Percentiles rank a stretch among this genome's conserved stretches.
Conservation (phyloP, 257 asterid genomes). For the Fraxinus anomala region DNA sequence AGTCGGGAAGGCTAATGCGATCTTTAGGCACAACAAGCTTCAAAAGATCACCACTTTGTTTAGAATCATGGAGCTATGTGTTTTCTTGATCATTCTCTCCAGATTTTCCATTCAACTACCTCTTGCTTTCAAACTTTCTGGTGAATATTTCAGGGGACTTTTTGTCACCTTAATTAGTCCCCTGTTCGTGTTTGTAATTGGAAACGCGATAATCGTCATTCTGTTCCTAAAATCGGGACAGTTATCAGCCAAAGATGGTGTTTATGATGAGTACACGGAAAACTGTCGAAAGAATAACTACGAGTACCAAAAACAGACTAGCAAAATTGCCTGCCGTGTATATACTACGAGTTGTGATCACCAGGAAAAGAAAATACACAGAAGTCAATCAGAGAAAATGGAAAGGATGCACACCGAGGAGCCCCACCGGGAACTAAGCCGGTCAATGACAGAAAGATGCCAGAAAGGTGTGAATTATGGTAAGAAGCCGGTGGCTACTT, state of each 20-base stretch:
- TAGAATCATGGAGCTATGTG: slow-evolving; percentile 37
- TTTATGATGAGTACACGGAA: slow-evolving; percentile 57
- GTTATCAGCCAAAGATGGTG: slow-evolving; percentile 26
- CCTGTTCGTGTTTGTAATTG: slow-evolving; percentile 61
- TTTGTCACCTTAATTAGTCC: slow-evolving; percentile 51
- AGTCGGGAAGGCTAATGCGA: slow-evolving; percentile 45
- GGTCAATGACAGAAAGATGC: slow-evolving; percentile 55
- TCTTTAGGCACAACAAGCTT: slow-evolving; percentile 23
- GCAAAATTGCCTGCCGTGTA: background rate
- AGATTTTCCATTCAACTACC: slow-evolving; percentile 43
- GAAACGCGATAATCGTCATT: slow-evolving; percentile 62
- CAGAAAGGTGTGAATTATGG: slow-evolving; percentile 22
- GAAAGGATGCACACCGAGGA: slow-evolving; percentile 29
- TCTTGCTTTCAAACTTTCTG: slow-evolving; percentile 33
- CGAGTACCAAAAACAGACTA: slow-evolving; percentile 12
- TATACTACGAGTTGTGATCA: background rate
- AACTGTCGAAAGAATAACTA: slow-evolving; percentile 34
- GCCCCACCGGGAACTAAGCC: slow-evolving; percentile 41
- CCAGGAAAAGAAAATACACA: slow-evolving; percentile 26
- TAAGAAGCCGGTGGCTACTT: slow-evolving; percentile 15
- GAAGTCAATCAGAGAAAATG: slow-evolving; percentile 50
- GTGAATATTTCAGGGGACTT: slow-evolving; percentile 46
- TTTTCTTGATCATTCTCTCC: slow-evolving; percentile 40
- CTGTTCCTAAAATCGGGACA: slow-evolving; percentile 58
- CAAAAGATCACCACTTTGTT: slow-evolving; percentile 37